Base-by-base conservation (phyloP, 2,329 filamentous ascomycete species). In the Pseudopyricularia cyperi region DNA sequence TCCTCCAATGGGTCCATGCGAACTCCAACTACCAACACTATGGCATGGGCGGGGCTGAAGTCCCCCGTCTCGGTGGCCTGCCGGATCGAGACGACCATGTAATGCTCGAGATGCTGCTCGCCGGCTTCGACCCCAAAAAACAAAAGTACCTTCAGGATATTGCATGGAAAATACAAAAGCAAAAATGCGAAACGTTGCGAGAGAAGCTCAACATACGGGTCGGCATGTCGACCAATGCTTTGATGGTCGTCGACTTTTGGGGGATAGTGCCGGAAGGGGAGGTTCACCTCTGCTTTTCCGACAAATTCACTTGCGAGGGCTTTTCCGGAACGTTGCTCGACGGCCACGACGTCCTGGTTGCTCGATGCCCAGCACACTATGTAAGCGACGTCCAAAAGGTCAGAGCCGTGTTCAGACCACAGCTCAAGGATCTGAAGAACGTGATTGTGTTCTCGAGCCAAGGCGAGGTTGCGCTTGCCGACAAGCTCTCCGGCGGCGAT, bases 401-500 rank as follows among this genome's bases (percentile, higher is more conserved):
- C 7, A 73, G 66, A 35, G 76, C 72, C 0, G 78, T 82, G 0
- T 79, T 75, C 54, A 73, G 70, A n/a, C 71, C 74, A 0, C 73
- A 81, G 42, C 67, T 91, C 0, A 77, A 82, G 3, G 76, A 79
- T 2, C 65, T 95, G 0, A 85, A 85, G 55, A 85, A 96, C 58
- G 82, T 95, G 1, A 73, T 93, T 14, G 75, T 96, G 0, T 96
- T 97, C 57, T 73, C 87, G 0, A 72, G 71, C 0, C 77, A 75
- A 54, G 85, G 85, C 0, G 61, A 73, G 26, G 68, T 66, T 1
- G 78, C 86, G 0, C 71, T 89, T 0, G 87, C 86, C 0, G 76
- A 80, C 8, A 82, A 83, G 58, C 69, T 91, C 0, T 87, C 85
- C 1, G 87, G 87, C 0, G 87, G 87, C 0, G 87, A 91, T 59